Percentiles rank a stretch among this genome's conserved stretches.
phyloP scores from a whole-genome alignment of 345 rosid species.

The Physaria fendleri region DNA sequence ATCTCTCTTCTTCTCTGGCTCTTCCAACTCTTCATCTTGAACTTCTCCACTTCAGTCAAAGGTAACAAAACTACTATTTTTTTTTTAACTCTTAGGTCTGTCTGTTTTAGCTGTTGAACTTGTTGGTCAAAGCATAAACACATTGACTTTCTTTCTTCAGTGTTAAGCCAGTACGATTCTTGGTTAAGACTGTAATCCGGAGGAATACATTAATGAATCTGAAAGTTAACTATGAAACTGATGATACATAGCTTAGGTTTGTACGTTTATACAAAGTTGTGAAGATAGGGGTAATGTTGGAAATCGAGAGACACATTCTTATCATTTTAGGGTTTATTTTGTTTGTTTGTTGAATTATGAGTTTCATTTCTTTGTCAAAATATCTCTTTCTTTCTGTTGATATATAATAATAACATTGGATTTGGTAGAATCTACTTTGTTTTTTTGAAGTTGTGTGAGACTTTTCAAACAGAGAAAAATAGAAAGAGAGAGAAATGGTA shows the following conservation, averaged over 20 bases:
- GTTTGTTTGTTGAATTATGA: conserved; percentile 15
- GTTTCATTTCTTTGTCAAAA: conserved; percentile 6
- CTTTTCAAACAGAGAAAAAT: conserved; percentile 19
- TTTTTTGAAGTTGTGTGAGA: conserved; percentile 17
- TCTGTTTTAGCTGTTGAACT: conserved; percentile 15
- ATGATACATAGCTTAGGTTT: background rate
- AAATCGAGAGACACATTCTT: conserved; percentile 26
- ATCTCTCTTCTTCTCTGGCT: conserved; percentile 38
- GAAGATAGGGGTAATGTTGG: conserved; percentile 30
- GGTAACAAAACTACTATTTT: conserved; percentile 35
- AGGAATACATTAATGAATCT: background rate
- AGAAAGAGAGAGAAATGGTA: conserved; percentile 26
- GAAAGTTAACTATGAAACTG: background rate
- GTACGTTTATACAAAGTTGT: conserved; percentile 6
- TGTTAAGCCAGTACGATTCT: conserved; percentile 8
- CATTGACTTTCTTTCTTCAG: conserved; percentile 13
- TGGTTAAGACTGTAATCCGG: conserved; percentile 5
- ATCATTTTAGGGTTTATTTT: conserved; percentile 14
- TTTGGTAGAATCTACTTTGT: conserved; percentile 26
- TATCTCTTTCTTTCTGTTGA: background rate
- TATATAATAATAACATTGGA: conserved; percentile 18
- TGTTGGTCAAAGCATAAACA: conserved; percentile 12
- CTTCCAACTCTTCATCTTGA: conserved; percentile 58
- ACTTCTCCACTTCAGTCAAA: conserved; percentile 47
- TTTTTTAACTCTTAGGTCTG: background rate